Evolutionary conservation across 768 basidiomycete species (phyloP).

Genomic region (Artomyces pyxidatus): DNA sequence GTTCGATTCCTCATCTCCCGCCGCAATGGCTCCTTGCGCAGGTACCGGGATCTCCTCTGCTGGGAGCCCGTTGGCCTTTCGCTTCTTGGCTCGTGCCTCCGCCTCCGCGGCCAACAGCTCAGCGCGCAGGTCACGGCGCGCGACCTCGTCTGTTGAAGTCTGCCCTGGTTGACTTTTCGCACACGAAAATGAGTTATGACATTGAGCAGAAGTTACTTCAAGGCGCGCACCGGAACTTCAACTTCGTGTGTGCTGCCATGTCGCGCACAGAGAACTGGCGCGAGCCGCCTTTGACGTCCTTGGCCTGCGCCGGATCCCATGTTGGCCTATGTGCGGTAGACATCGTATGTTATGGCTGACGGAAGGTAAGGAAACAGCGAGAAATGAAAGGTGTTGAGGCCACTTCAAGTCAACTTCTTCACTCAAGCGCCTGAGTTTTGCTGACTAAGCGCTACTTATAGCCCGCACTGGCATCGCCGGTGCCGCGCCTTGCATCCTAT

Average conservation of each 20-base stretch:
- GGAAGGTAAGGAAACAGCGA: neutral
- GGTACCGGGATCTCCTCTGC: conserved; percentile 27
- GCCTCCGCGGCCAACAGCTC: conserved; percentile 82
- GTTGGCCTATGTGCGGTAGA: conserved; percentile 91
- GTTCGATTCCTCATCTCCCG: conserved; percentile 56
- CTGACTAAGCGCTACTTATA: no score
- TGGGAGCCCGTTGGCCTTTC: conserved; percentile 77
- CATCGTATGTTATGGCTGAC: conserved; percentile 32
- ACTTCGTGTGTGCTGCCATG: conserved; percentile 92
- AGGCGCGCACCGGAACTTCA: conserved; percentile 80
- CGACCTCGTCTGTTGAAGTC: conserved; percentile 69
- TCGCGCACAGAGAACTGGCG: conserved; percentile 90
- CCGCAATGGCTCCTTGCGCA: conserved; percentile 30
- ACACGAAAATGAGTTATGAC: neutral
- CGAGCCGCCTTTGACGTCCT: conserved; percentile 86
- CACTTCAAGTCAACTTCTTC: no score
- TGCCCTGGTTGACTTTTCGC: conserved; percentile 81
- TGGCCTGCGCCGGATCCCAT: conserved; percentile 96
- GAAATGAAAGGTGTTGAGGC: neutral
- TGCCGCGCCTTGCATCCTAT: no score
- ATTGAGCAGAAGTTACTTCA: neutral
- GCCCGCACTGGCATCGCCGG: no score
- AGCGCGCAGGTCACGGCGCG: conserved; percentile 68
- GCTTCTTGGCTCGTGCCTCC: conserved; percentile 83
- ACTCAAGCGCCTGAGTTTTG: no score